Evolutionary conservation across 345 rosid genomes (phyloP), one percentile per base, ranked within the genome.

Genomic region (Bruguiera parviflora): DNA sequence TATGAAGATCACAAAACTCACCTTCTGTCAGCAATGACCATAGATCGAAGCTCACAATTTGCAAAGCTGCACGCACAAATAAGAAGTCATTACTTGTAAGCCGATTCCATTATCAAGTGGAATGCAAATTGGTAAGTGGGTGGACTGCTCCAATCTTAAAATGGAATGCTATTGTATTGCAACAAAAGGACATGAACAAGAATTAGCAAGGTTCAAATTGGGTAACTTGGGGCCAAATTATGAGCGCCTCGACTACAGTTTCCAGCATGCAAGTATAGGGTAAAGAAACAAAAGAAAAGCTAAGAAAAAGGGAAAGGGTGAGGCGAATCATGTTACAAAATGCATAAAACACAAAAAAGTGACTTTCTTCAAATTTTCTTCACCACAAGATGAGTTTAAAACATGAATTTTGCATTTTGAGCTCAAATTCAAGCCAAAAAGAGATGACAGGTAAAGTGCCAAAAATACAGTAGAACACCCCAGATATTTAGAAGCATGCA

Each of bases 1-100:
- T 21, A 29, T 27, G 29, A 21, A 69, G 57, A 15, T 43, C 49
- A 3, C 19, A 3, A 21, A 73, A 27, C 81, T 79, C 73, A 90
- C 96, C 91, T 82, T 80, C 77, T 88, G 75, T 95, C 96, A 1
- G 86, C 88, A 53, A 95, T 85, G 79, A 92, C 85, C 93, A 90
- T 84, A 57, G 99, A 92, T 49, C 99, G 92, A 46, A 92, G 96
- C 85, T 95, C 99, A n/a, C 97, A 92, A 63, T 92, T 95, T 18
- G 96, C 85, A 80, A 88, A 95, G 80, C 99, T 95, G 96, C 74
- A 71, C 57, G 52, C 24, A 53, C 21, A 47, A 25, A 19, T 11
- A 19, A 35, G 35, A 47, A 35, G 72, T 71, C 61, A 76, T 58
- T 73, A 55, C 53, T 71, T 35, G 4, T 55, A 65, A 58, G 58